phyloP scores from a whole-genome alignment of 2,329 filamentous ascomycete genomes.

The Aschersonia sp. region DNA sequence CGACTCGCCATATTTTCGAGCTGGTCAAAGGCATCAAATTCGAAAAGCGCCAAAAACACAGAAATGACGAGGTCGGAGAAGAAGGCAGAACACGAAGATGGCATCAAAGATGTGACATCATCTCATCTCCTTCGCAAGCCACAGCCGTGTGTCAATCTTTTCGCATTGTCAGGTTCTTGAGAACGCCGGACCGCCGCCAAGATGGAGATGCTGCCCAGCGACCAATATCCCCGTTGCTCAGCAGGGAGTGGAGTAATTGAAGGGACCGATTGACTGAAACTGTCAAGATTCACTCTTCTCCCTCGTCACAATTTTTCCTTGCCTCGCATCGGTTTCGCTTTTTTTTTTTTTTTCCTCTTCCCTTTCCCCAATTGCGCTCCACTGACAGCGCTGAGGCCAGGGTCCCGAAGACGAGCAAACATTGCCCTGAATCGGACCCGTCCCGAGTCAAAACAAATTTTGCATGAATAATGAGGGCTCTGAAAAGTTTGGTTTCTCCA shows the following conservation, averaged over 20 bases:
- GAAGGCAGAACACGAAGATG: background rate
- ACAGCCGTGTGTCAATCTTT: background rate
- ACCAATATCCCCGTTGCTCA: conserved; percentile 3
- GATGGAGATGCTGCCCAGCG: background rate
- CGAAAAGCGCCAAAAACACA: background rate
- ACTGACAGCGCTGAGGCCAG: background rate
- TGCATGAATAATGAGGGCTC: background rate
- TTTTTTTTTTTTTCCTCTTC: background rate
- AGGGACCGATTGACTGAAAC: conserved; percentile 3
- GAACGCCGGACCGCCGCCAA: background rate
- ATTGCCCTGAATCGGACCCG: background rate
- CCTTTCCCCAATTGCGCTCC: conserved; percentile 1
- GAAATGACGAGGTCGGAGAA: background rate
- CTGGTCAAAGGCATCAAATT: background rate
- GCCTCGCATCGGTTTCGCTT: too few relatives aligned
- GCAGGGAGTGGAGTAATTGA: conserved; percentile 3
- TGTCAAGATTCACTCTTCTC: background rate
- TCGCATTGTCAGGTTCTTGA: background rate
- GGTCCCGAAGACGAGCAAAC: background rate
- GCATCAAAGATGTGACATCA: background rate
- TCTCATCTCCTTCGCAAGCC: background rate
- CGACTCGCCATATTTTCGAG: background rate
- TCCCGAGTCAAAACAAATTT: background rate
- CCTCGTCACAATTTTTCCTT: background rate
- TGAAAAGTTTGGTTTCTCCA: background rate